Conservation (phyloP, 2,329 filamentous ascomycete genomes). For the Hymenoscyphus fructigenus region DNA sequence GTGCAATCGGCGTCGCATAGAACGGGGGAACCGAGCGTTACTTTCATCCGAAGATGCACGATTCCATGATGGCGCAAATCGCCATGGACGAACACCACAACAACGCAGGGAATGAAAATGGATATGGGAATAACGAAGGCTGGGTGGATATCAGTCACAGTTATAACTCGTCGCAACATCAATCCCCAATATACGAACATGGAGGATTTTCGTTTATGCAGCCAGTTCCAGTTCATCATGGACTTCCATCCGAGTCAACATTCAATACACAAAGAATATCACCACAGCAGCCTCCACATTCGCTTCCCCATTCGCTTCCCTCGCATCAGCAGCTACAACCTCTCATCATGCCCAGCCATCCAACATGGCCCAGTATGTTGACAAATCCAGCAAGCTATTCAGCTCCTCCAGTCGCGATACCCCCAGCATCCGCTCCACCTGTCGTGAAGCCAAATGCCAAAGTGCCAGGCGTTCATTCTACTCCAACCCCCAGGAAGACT, state of each 20-base stretch:
- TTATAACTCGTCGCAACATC: slow-evolving; percentile 54
- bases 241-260: slow-evolving; percentile 57
- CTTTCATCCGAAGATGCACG: slow-evolving; percentile 34
- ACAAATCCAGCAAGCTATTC: slow-evolving; percentile 68
- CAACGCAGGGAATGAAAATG: slow-evolving; percentile 31
- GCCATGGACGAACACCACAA: slow-evolving; percentile 38
- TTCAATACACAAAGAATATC: slow-evolving; percentile 50
- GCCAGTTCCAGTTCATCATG: slow-evolving; percentile 57
- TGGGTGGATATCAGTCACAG: slow-evolving; percentile 54
- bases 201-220: slow-evolving; percentile 60
- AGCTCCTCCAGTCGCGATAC: slow-evolving; percentile 56
- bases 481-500: slow-evolving; percentile 75
- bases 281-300: slow-evolving; percentile 48
- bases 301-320: slow-evolving; percentile 21
- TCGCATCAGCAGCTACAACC: slow-evolving; percentile 61
- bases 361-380: slow-evolving; percentile 79
- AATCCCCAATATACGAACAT: slow-evolving; percentile 71
- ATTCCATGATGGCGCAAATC: slow-evolving; percentile 38
- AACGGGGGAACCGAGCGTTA: slow-evolving; percentile 16
- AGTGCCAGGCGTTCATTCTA: slow-evolving; percentile 49
- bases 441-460: slow-evolving; percentile 43
- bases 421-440: slow-evolving; percentile 49
- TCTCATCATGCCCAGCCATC: slow-evolving; percentile 67
- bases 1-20: slow-evolving; percentile 24
- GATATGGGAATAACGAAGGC: slow-evolving; percentile 47